Evolutionary conservation across 441 rosid species (phyloP), one percentile per base, ranked within the genome.

Genomic region (Kokia cookei): DNA sequence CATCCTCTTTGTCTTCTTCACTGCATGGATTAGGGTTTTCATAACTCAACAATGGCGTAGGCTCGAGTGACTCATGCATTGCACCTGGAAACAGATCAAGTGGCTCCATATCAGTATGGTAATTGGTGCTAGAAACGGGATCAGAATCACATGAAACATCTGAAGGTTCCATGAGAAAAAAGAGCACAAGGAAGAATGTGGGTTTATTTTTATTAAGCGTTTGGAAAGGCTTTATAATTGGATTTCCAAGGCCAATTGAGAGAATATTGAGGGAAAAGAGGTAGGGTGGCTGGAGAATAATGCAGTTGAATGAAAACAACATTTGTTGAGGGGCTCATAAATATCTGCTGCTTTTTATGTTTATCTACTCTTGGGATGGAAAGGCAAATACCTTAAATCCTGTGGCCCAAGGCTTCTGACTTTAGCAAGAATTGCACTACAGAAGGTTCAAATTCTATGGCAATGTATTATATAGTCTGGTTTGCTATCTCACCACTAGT

Each of bases 261-360:
- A 63, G 78, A 78, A 72, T 74, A 29, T 60, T 60, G 66, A 81
- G 73, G 73, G 58, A 54, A 27, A 15, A 17, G 60, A 48, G 76
- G 63, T 63, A 69, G 85, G 81, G 79, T 83, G 88, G 86, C 91
- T 84, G 89, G 90, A 89, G 90, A 87, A 87, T 83, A 81, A 80
- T 84, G 86, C 79, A 76, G 92, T 87, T 89, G 91, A 86, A 81
- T 82, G 93, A 86, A 85, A 89, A 90, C 81, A 85, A 84, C 89
- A 82, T 77, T 81, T 81, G 78, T 69, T n/a, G 79, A 82, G 75
- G 77, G 84, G 79, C 72, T 84, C 81, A 88, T 88, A 83, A 90
- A 84, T 89, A 79, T 57, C 73, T 75, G 61, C 97, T 93, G 97
- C 80, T 73, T 63, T 76, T 72, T 72, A 75, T 82, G 84, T 63